Evolutionary conservation across 371 early-diverging fungal species (phyloP).

Genomic region (Blastocladiella emersonii): DNA sequence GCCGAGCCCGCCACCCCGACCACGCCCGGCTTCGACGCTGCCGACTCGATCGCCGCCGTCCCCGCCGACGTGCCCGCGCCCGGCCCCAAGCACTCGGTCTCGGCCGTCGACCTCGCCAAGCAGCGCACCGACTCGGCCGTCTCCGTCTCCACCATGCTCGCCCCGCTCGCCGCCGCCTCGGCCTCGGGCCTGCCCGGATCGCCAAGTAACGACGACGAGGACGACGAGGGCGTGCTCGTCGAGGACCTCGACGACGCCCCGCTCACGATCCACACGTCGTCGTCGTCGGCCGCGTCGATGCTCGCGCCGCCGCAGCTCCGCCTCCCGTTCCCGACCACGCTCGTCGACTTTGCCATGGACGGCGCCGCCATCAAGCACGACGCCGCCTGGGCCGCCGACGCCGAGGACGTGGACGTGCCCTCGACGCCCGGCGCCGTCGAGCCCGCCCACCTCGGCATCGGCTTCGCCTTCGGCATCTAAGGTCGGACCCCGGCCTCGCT

Average conservation of each 20-base stretch:
- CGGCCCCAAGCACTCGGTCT: too few relatives aligned
- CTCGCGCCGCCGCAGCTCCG: not conserved
- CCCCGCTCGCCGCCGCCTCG: not conserved
- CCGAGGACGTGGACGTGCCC: not conserved
- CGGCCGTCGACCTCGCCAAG: too few relatives aligned
- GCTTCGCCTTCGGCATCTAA: not conserved
- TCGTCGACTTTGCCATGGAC: not conserved
- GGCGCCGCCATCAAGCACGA: not conserved
- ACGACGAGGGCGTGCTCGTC: not conserved
- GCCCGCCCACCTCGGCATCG: not conserved
- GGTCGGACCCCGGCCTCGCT: not conserved
- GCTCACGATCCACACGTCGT: not conserved
- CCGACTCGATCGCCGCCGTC: not conserved
- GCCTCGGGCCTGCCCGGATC: too few relatives aligned
- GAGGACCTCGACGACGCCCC: not conserved
- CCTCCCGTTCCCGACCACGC: not conserved
- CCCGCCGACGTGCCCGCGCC: too few relatives aligned
- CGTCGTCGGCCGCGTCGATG: not conserved
- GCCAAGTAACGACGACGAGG: not conserved
- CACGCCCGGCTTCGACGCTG: not conserved
- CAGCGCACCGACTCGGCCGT: constrained; percentile 3
- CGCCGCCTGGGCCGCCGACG: not conserved
- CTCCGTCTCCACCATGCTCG: not conserved
- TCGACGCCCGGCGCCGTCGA: not conserved
- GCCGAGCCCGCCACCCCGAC: not conserved